Conservation (phyloP, 1,139 yeast genomes). For the Pichia inconspicua region DNA sequence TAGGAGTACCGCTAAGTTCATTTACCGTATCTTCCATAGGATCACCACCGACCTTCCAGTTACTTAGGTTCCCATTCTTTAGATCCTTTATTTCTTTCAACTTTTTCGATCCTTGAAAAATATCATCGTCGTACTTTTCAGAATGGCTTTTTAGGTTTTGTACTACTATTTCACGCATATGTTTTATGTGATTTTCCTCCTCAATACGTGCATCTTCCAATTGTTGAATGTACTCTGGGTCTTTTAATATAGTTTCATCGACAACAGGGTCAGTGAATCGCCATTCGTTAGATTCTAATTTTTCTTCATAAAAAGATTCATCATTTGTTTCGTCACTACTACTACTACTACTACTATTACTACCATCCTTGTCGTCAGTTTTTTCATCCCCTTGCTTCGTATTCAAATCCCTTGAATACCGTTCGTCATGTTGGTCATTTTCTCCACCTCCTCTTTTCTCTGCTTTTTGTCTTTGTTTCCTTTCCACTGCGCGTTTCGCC, state of each 20-base stretch:
- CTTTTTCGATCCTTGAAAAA: background rate
- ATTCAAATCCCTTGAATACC: too few species aligned
- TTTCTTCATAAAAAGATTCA: background rate
- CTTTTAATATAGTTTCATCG: conserved; percentile 13
- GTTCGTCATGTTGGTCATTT: too few species aligned
- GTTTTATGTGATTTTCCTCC: conserved; percentile 9
- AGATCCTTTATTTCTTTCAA: conserved; percentile 3
- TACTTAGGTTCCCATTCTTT: conserved; percentile 5
- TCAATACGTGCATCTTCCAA: conserved; percentile 13
- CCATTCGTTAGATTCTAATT: conserved; percentile 18
- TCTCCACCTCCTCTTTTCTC: background rate
- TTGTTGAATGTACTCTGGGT: conserved; percentile 21
- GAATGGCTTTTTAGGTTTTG: conserved; percentile 10
- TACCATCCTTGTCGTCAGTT: too few species aligned
- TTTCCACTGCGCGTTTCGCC: conserved; percentile 24
- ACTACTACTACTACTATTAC: too few species aligned
- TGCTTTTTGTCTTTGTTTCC: conserved; percentile 22
- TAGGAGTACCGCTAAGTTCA: conserved; percentile 7
- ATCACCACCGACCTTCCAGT: conserved; percentile 1
- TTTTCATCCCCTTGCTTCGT: too few species aligned
- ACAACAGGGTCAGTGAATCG: conserved; percentile 18
- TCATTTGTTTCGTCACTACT: too few species aligned
- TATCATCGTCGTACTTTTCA: conserved; percentile 2
- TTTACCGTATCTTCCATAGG: conserved; percentile 1
- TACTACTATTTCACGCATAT: conserved; percentile 13